Evolutionary conservation across 805 yeast genomes (phyloP).

Genomic region (Scheffersomyces amazonensis): DNA sequence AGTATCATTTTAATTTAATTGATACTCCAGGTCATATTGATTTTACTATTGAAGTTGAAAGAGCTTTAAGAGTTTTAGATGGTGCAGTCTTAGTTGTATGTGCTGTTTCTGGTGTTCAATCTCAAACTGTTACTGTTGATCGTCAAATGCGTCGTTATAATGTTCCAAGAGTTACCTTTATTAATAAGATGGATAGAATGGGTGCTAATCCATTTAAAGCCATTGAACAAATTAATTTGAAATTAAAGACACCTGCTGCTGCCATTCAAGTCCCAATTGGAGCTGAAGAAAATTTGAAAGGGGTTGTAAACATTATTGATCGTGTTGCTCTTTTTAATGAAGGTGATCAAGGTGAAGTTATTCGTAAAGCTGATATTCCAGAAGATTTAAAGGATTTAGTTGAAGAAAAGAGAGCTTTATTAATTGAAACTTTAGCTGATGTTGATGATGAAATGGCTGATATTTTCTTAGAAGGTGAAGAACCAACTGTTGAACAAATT

Average conservation of each 20-base stretch:
- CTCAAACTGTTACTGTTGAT: conserved; percentile 97
- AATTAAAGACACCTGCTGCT: conserved; percentile 92
- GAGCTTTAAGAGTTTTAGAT: conserved; percentile 96
- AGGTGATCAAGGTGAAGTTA: conserved; percentile 83
- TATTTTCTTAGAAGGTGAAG: conserved; percentile 83
- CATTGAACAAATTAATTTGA: conserved; percentile 83
- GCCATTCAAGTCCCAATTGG: conserved; percentile 99
- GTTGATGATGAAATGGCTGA: conserved; percentile 98
- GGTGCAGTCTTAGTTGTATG: conserved; percentile 98
- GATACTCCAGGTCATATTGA: conserved; percentile 99
- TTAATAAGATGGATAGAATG: conserved; percentile 99
- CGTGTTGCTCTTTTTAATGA: conserved; percentile 85
- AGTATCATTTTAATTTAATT: conserved; percentile 87
- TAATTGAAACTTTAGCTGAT: conserved; percentile 95
- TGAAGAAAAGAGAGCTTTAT: conserved; percentile 80
- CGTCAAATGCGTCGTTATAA: conserved; percentile 98
- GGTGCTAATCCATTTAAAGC: conserved; percentile 97
- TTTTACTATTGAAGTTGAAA: conserved; percentile 97
- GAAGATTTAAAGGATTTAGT: conserved; percentile 76
- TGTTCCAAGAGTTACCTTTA: conserved; percentile 93
- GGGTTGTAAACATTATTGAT: conserved; percentile 89
- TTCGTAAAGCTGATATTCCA: conserved; percentile 66
- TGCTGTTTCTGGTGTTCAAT: conserved; percentile 98
- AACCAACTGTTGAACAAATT: conserved; percentile 81
- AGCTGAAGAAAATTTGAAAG: conserved; percentile 76